Evolutionary conservation across 1,284 basidiomycete genomes (phyloP).

Genomic region (Rhodotorula sp.): DNA sequence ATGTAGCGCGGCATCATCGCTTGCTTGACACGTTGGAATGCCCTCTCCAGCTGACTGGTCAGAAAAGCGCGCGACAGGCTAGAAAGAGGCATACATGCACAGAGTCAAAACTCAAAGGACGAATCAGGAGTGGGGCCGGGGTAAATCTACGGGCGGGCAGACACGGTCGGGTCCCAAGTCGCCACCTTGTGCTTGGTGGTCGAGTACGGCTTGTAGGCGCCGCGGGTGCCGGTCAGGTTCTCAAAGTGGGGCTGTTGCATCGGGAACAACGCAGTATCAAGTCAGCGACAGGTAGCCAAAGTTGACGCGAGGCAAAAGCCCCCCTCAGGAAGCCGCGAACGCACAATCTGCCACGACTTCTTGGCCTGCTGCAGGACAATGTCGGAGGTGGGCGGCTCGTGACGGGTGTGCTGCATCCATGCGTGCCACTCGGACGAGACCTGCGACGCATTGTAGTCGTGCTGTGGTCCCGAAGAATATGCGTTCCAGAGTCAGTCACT

Average conservation of each 20-base stretch:
- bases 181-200: conserved; percentile 76
- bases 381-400: conserved; percentile 73
- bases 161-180: conserved; percentile 76
- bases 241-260: conserved; percentile 66
- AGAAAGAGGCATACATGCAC: not conserved
- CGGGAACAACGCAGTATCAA: no score
- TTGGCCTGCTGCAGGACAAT: conserved; percentile 63
- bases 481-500: not conserved
- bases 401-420: conserved; percentile 87
- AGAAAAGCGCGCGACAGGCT: not conserved
- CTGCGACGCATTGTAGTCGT: conserved; percentile 83
- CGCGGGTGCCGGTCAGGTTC: conserved; percentile 86
- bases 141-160: conserved; percentile 34
- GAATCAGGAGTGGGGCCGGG: not conserved
- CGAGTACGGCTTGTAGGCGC: conserved; percentile 82
- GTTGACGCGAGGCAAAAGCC: not conserved
- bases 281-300: not conserved
- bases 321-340: conserved; percentile 46
- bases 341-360: conserved; percentile 78
- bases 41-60: not conserved
- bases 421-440: conserved; percentile 92
- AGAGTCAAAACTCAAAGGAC: not conserved
- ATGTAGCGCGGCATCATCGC: no score
- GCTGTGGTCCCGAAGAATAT: conserved; percentile 52
- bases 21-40: not conserved